phyloP scores from a whole-genome alignment of 805 yeast genomes.

The Lachancea cidri region DNA sequence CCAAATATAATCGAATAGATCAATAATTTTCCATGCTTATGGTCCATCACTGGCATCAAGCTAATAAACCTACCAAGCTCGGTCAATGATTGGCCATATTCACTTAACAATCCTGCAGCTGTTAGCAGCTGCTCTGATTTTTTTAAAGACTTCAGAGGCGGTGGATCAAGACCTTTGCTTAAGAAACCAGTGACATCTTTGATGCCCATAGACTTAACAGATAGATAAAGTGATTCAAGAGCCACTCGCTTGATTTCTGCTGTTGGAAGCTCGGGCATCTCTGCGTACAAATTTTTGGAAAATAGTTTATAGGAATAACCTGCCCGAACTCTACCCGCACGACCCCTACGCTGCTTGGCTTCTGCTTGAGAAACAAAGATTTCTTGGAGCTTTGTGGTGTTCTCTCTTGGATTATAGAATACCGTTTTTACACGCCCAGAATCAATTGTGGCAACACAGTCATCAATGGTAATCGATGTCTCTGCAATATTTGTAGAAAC shows the following conservation, averaged over 20 bases:
- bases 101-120: conserved; percentile 68
- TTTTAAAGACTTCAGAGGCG: conserved; percentile 39
- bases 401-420: conserved; percentile 60
- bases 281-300: conserved; percentile 54
- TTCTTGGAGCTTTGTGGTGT: conserved; percentile 69
- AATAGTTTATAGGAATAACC: conserved; percentile 82
- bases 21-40: conserved; percentile 76
- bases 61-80: conserved; percentile 77
- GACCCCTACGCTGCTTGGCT: conserved; percentile 85
- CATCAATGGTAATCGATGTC: conserved; percentile 94
- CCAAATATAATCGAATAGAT: conserved; percentile 80
- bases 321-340: conserved; percentile 91
- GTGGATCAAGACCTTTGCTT: conserved; percentile 76
- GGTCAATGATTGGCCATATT: conserved; percentile 46
- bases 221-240: conserved; percentile 73
- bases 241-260: conserved; percentile 88
- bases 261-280: conserved; percentile 67
- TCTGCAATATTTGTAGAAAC: conserved; percentile 94
- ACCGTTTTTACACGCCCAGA: conserved; percentile 80
- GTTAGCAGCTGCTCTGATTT: conserved; percentile 44
- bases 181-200: conserved; percentile 65
- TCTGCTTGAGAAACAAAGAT: conserved; percentile 90
- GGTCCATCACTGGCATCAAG: conserved; percentile 74
- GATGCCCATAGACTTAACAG: conserved; percentile 87
- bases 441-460: conserved; percentile 88